Evolutionary conservation across 768 basidiomycete genomes (phyloP), one percentile per base, ranked within the genome.

Genomic region (Collybia sp.): DNA sequence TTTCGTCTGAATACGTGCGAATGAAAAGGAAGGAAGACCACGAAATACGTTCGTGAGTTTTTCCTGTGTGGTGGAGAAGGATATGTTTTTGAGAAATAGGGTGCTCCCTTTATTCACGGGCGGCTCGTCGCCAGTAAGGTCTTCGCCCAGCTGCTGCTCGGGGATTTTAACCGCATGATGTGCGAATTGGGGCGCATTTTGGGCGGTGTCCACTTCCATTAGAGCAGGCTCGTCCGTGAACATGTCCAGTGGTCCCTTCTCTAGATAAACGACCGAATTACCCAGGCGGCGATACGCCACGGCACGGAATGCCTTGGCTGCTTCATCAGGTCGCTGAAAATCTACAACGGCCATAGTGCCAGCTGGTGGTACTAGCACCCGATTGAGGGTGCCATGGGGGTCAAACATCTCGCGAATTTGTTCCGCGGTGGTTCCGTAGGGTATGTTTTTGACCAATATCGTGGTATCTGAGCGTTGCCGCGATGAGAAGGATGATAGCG

Each of bases 401-500:
- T 80, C 76, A 56, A 98, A 93, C 40, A 97, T 62, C 48, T 83
- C 83, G 17, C 78, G 77, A n/a, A 98, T 80, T 51, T 90, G 80
- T 13, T 80, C 76, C 0, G 70, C 64, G 0, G 84, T 79, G 2
- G 93, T 95, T 5, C 89, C 92, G 57, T 88, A 95, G 0, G 96
- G 95, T 38, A 99, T 92, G 66, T 98, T 98, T 70, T 98, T 98
- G 51, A 97, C 88, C 13, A 99, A 77, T 50, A 98, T 83, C 30
- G 75, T 81, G 0, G 89, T 94, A 55, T 87, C 81, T 0, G 92
- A 94, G 12, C 80, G 74, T 3, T 67, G 68, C 11, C 64, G 65
- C 1, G 74, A 65, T 3, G 73, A 70, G 52, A 88, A 83, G 0
- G 81, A 71, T 2, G 78, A 72, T 1, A 88, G 64, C 15, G 81